Evolutionary conservation across 2,329 filamentous ascomycete species (phyloP).

Genomic region (Chaetothyriales sp.): DNA sequence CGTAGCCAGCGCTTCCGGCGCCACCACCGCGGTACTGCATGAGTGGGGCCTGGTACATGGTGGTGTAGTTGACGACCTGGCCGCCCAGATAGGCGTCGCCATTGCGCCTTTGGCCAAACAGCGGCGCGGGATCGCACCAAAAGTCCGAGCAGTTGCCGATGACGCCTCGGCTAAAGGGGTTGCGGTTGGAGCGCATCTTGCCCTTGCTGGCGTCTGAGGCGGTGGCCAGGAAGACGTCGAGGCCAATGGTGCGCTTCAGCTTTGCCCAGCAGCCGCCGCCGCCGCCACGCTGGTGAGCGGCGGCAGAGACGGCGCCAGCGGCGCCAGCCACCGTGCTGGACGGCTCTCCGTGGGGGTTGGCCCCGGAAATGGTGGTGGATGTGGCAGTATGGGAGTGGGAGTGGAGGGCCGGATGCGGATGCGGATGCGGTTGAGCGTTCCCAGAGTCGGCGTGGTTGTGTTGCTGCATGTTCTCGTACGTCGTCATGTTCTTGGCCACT

Average conservation of each 20-base stretch:
- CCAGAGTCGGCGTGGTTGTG: conserved; percentile 32
- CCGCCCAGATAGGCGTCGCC: conserved; percentile 53
- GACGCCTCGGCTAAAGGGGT: conserved; percentile 74
- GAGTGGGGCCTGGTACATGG: conserved; percentile 47
- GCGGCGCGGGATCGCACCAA: conserved; percentile 76
- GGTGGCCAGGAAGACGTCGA: conserved; percentile 89
- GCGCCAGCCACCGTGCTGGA: conserved; percentile 5
- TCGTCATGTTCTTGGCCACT: conserved; percentile 83
- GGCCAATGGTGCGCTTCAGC: conserved; percentile 72
- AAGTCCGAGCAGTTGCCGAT: conserved; percentile 91
- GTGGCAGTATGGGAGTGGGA: conserved; percentile 25
- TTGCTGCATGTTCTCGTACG: conserved; percentile 90
- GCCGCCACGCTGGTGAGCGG: conserved; percentile 48
- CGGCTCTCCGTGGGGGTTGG: conserved; percentile 2
- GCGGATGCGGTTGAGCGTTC: no score
- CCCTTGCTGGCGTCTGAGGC: conserved; percentile 53
- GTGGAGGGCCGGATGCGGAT: conserved; percentile 33
- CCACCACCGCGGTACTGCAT: not conserved
- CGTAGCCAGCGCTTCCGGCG: conserved; percentile 33
- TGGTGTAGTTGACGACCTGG: conserved; percentile 68
- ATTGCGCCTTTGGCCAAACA: conserved; percentile 62
- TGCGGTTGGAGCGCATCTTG: conserved; percentile 42
- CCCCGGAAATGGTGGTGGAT: not conserved
- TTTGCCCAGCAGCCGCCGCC: conserved; percentile 57
- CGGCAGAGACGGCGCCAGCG: no score